These are phyloP conservation scores for Phoma herbarum DNA, from an alignment of 2,329 filamentous ascomycete species.

Conservation along the genomic window DNA sequence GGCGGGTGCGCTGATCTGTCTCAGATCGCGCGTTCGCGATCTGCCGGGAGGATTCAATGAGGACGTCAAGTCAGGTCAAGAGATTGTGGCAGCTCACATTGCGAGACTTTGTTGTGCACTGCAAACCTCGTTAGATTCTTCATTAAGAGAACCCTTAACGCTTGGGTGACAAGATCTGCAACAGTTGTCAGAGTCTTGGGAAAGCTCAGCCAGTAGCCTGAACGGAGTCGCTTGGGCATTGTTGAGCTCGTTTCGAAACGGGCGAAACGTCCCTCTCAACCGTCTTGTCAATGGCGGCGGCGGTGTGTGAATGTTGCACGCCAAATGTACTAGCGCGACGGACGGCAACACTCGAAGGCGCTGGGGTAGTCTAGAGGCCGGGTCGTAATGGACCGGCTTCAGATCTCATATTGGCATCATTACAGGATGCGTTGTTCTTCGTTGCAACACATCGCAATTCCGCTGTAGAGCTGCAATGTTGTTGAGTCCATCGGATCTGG, in stretches of 20 bases:
- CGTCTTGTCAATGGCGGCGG: background rate
- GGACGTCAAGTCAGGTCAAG: background rate
- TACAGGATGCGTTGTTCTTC: background rate
- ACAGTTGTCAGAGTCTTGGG: background rate
- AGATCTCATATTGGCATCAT: background rate
- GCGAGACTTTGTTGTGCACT: background rate
- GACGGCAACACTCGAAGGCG: background rate
- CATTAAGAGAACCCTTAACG: background rate
- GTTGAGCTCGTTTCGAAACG: background rate
- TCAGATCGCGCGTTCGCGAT: slow-evolving; percentile 1
- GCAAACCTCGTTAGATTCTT: background rate
- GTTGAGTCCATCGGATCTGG: background rate
- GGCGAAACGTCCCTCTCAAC: background rate
- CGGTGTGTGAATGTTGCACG: background rate
- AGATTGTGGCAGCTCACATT: too few species aligned
- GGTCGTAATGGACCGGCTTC: background rate
- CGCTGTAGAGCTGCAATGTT: background rate
- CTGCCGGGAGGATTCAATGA: background rate
- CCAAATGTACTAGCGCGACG: background rate
- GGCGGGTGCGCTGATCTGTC: background rate
- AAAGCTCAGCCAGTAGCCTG: background rate
- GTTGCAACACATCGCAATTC: too few species aligned
- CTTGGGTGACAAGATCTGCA: background rate
- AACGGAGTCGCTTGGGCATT: background rate
- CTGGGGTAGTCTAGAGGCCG: background rate